Evolutionary conservation across 768 basidiomycete genomes (phyloP).

Genomic region (Clavulina sp.): DNA sequence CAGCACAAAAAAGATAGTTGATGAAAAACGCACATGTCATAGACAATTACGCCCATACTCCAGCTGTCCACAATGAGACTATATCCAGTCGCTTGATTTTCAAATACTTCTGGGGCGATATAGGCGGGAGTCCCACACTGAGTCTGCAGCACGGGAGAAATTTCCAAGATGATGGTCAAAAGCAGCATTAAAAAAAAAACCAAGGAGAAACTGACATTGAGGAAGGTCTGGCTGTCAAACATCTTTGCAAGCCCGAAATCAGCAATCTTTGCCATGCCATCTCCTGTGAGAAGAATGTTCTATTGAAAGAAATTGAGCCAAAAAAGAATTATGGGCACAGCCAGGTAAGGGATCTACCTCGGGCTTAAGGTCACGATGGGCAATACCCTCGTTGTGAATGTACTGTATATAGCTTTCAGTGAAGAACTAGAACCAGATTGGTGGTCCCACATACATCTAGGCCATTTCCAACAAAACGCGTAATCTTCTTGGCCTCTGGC

Average conservation of each 20-base stretch:
- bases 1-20: no score
- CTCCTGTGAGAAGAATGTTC: conserved; percentile 67
- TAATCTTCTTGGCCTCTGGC: no score
- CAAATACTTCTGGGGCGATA: conserved; percentile 85
- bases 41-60: conserved; percentile 91
- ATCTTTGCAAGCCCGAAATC: conserved; percentile 94
- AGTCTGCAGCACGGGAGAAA: conserved; percentile 33
- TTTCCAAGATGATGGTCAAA: conserved; percentile 3
- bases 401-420: conserved; percentile 11
- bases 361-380: conserved; percentile 90
- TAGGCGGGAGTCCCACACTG: conserved; percentile 96
- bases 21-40: conserved; percentile 55
- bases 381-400: conserved; percentile 41
- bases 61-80: conserved; percentile 84
- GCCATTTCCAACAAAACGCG: no score
- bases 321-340: background rate
- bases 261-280: conserved; percentile 63
- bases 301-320: conserved; percentile 17
- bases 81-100: conserved; percentile 44
- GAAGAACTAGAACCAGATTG: no score
- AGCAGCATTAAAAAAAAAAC: no score
- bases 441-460: no score
- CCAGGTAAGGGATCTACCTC: conserved; percentile 10
- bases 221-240: conserved; percentile 60
- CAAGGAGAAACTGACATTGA: conserved; percentile 38